Base-by-base conservation (phyloP, 345 rosid genomes). In the Syzygium oleosum region DNA sequence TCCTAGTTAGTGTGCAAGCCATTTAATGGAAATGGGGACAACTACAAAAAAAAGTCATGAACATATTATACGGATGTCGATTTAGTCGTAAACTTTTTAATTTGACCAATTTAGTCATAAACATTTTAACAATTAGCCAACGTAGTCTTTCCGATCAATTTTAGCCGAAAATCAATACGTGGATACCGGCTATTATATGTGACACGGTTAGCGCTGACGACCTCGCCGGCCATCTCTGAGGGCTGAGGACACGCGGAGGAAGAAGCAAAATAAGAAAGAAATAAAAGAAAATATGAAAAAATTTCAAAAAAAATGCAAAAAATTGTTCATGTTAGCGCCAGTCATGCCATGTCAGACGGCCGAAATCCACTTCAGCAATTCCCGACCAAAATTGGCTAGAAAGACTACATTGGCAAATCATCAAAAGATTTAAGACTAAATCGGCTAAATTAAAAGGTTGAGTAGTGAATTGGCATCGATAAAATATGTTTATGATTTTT, bases 161-260 rank as follows among this genome's bases (percentile, higher is more conserved):
- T 59, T 59, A 6, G 12, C 13, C 5, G 27, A 14, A 59, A 59
- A 59, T 59, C 27, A 59, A 5, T 27, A 59, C 12, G 27, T 59
- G 16, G 2, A 59, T 1, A 2, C 6, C 0, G 0, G 7, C 16
- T 6, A 0, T 58, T 3, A 25, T 11, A 11, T 5, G 5, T 5
- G 11, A 58, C 65, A 58, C 3, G 25, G 6, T 58, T 10, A 25
- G 15, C 5, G 65, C 29, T 25, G 11, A 58, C 29, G 27, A 58
- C 29, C 29, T 58, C 29, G 2, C 6, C 7, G 0, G 27, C 65
- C 65, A 59, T n/a, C 15, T 5, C 61, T 9, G 0, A 59, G 12
- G 29, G 5, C 10, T 0, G 12, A 56, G 63, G 25, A 56, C 27
- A 14, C 29, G 5, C 2, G 6, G 31, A 58, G 65, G 65, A 11